phyloP scores from a whole-genome alignment of 306 rosid species.

The Vigna radiata region DNA sequence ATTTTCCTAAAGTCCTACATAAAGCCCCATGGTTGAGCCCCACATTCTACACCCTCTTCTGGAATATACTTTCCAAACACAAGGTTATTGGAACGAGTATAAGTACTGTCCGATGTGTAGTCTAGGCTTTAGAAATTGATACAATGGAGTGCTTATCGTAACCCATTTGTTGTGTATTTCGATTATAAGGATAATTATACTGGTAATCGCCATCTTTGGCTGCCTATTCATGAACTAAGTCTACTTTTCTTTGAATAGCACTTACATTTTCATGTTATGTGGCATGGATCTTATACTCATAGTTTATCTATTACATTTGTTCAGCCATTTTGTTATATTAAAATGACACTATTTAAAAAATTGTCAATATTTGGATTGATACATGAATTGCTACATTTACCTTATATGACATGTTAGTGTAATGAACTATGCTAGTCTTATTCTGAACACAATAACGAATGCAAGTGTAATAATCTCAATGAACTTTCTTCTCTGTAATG shows the following conservation, averaged over 20 bases:
- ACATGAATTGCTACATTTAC: slow-evolving; percentile 18
- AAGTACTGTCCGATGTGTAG: slow-evolving; percentile 23
- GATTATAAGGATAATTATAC: no score
- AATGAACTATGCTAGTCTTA: slow-evolving; percentile 12
- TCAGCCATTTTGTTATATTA: neutral
- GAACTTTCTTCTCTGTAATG: slow-evolving; percentile 19
- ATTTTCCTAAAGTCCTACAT: neutral
- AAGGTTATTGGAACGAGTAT: neutral
- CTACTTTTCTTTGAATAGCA: neutral
- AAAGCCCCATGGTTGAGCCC: no score
- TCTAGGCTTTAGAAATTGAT: slow-evolving; percentile 5
- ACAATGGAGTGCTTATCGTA: neutral
- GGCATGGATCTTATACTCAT: neutral
- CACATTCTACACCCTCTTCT: no score
- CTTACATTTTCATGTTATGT: neutral
- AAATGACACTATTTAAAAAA: neutral
- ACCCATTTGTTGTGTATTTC: no score
- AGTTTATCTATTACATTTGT: neutral
- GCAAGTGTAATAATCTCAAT: neutral
- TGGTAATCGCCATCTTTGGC: neutral
- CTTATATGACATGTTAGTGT: slow-evolving; percentile 18
- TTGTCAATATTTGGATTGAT: slow-evolving; percentile 7
- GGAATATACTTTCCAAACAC: neutral
- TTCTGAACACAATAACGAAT: slow-evolving; percentile 22
- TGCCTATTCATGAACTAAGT: no score